Evolutionary conservation across 129 eudicot genomes (phyloP), one percentile per base, ranked within the genome.

Genomic region (Saposhnikovia divaricata): DNA sequence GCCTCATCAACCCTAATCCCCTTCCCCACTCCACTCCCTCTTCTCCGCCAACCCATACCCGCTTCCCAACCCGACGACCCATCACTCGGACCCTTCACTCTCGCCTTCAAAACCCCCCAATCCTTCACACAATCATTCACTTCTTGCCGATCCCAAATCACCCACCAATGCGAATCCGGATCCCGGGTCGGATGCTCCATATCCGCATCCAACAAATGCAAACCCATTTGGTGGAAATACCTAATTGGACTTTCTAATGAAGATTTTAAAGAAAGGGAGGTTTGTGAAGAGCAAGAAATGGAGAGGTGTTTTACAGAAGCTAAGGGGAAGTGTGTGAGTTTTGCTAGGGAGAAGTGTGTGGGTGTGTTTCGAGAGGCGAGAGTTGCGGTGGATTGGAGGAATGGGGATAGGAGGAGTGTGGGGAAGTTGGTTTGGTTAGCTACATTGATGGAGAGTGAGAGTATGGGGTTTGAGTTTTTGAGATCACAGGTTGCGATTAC

Each of bases 111-210:
- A 75, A 51, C 66, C 87, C 94, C 93, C 2, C 50, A 85, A 31
- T 82, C 89, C 18, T 93, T 86, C 80, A 77, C 89, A 79, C 28
- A 87, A 13, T 89, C 98, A 0, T 84, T 83, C 88, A 50, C 83
- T 27, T 53, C 81, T 28, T 89, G 91, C 73, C 78, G 80, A n/a
- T 72, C 91, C 10, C 88, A 77, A 40, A 86, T 93, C 79, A 78
- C 74, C 63, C 82, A 82, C 3, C 98, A 93, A 75, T 93, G 98
- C 81, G 89, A 86, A 74, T 63, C 91, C 48, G 97, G 89, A 6
- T 88, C 89, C 21, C 83, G 98, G 38, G 81, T 91, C 65, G 98
- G 92, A 4, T 93, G 98, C 87, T 88, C 98, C 80, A 81, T 91
- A 16, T 61, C 79, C n/a, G 96, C 98, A 0, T 88, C 97, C 10